A percentile compares a stretch with the other conserved stretches of the same genome.
Evolutionary conservation across 1,139 yeast genomes (phyloP).

Genomic region (Suhomyces wounanorum): DNA sequence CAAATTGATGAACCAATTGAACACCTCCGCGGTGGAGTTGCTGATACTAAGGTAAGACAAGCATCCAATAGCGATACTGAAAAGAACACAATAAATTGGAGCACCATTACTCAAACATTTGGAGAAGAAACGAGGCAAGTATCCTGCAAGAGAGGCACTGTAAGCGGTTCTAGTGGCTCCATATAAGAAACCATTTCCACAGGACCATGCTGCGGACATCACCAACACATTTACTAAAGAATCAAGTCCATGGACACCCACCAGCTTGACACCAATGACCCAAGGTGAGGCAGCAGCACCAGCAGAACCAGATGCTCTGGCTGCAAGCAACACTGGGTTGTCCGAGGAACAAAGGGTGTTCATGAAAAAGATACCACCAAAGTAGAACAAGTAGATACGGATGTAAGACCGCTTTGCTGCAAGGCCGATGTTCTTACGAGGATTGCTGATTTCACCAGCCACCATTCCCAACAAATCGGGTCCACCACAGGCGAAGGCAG

Average conservation of each 20-base stretch:
- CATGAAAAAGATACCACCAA: constrained; percentile 44
- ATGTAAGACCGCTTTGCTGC: constrained; percentile 40
- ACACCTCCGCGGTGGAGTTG: constrained; percentile 31
- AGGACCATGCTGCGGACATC: constrained; percentile 40
- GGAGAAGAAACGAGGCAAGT: constrained; percentile 37
- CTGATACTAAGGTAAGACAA: constrained; percentile 34
- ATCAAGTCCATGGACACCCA: constrained; percentile 39
- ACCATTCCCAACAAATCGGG: constrained; percentile 41
- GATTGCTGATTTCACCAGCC: constrained; percentile 36
- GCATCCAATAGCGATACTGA: constrained; percentile 25
- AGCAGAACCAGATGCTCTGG: constrained; percentile 23
- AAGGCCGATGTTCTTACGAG: constrained; percentile 35
- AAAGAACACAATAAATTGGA: constrained; percentile 36
- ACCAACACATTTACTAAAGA: constrained; percentile 38
- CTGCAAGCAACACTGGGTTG: constrained; percentile 31
- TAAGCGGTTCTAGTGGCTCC: constrained; percentile 40
- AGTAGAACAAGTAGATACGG: constrained; percentile 36
- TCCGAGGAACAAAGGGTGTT: constrained; percentile 37
- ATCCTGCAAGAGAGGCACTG: constrained; percentile 40
- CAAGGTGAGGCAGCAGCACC: constrained; percentile 45
- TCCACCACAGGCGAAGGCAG: constrained; percentile 48
- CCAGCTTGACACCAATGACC: constrained; percentile 40
- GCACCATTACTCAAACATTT: constrained; percentile 37
- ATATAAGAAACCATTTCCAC: constrained; percentile 41
- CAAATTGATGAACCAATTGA: constrained; percentile 42